Base-by-base conservation (phyloP, 2,329 filamentous ascomycete genomes). In the Botrytis porri region DNA sequence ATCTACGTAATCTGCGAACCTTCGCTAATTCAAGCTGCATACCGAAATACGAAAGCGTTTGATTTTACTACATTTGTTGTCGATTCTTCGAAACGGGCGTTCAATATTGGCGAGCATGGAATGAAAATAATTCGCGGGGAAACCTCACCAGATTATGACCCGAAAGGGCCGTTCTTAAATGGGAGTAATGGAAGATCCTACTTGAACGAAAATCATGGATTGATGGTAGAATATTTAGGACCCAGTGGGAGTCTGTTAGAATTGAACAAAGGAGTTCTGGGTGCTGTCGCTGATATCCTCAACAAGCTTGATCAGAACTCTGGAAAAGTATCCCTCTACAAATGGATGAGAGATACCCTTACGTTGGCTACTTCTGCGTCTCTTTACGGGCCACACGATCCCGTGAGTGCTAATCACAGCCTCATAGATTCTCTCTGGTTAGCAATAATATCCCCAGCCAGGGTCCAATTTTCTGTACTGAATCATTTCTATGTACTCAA, bases 371-470 rank as follows among this genome's bases (percentile, higher is more conserved):
- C 82, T 0, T 81, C 81, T 8, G 76, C 80, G 37, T 82, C 83
- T 4, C 78, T 87, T n/a, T 87, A 84, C 73, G 85, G 86, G 1
- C 81, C 83, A 1, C 72, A 82, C 0, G 85, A 86, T 75, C 84
- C 84, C 0, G 81, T 86, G 45, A 79, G 76, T 18, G 69, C 76
- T 2, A 76, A 85, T 29, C 78, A 80, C 2, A 75, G 75, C 4
- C 76, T 86, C 9, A 75, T 84, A 22, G 78, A 84, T 20, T 80
- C 80, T n/a, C 80, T 85, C 32, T 83, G 81, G 83, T 76, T 73
- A 25, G 69, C 65, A 59, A 57, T 16, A 39, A 39, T 18, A n/a
- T 62, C 22, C 22, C 60, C 60, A n/a, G 35, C 25, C 35, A 39
- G 22, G 60, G 35, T 62, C 35, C 35, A 39, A 41, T 62, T n/a